Evolutionary conservation across 192 early-diverging fungal species (phyloP), one percentile per base, ranked within the genome.

Genomic region (Lobosporangium transversale): DNA sequence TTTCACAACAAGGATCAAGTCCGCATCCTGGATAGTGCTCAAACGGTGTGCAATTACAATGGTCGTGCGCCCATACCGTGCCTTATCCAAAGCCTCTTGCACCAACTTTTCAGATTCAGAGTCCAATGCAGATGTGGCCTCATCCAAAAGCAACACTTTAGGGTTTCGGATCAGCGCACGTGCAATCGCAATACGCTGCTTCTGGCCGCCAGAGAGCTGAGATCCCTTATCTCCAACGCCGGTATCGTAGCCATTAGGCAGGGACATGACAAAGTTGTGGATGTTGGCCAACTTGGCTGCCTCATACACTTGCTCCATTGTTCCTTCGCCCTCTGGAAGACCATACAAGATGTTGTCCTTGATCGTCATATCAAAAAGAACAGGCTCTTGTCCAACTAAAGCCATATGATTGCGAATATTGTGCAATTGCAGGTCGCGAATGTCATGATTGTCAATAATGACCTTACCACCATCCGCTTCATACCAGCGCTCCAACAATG

Each of bases 361-460:
- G 64, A 98, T 92, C 26, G 89, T 85, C 74, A 93, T 81, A 81
- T 95, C 93, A 68, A 97, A 96, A 37, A 98, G 75, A 37, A 93
- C 88, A 4, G 96, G 96, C 82, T 97, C 95, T 76, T 98, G 96
- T 24, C 91, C 90, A 12, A 98, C 97, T n/a, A 98, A 80, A 18
- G 94, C 91, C 83, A 96, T 79, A 60, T 86, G 86, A 26, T 64
- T 42, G 54, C 97, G 89, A 24, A 97, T 81, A 40, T 89, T 85
- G n/a, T 66, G 58, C 9, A 95, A 35, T 31, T 88, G 84, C 84
- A 90, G 92, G 48, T 86, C 64, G 7, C 79, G 65, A 29, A 95
- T 83, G 53, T 88, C 74, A 7, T 79, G 74, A 48, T 75, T 74
- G 54, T 95, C 90, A 42, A 94, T 71, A 9, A 43, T 61, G 32